These are phyloP conservation scores for Linnemannia schmuckeri DNA, from an alignment of 192 early-diverging fungal species.

Conservation along the genomic window DNA sequence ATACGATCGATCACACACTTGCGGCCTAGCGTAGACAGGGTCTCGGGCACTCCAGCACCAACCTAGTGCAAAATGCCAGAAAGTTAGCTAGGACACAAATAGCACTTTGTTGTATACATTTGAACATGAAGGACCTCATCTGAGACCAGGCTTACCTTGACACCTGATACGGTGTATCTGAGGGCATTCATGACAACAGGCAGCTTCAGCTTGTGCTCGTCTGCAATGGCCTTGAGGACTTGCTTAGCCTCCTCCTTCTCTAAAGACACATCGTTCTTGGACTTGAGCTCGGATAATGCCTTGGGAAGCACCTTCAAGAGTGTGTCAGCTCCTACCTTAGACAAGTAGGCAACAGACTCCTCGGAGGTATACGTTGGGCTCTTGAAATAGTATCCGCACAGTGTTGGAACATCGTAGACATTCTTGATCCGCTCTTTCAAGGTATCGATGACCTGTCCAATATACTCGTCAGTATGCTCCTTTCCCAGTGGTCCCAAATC, in stretches of 20 bases:
- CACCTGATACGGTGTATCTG: constrained; percentile 75
- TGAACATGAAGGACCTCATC: no score
- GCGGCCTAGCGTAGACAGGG: constrained; percentile 63
- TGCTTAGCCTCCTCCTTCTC: constrained; percentile 50
- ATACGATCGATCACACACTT: constrained; percentile 51
- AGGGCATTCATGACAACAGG: constrained; percentile 74
- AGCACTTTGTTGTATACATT: not conserved
- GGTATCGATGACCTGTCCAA: constrained; percentile 59
- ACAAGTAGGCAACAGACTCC: constrained; percentile 56
- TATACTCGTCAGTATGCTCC: constrained; percentile 55
- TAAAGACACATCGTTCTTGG: constrained; percentile 17
- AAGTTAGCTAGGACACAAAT: no score
- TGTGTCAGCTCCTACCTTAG: constrained; percentile 50
- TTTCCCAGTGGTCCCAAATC: constrained; percentile 23
- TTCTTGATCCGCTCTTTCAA: constrained; percentile 72
- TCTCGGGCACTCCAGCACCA: constrained; percentile 69
- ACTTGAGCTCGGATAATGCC: constrained; percentile 14
- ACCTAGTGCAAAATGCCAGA: constrained; percentile 29
- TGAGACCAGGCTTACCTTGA: constrained; percentile 40
- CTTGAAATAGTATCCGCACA: constrained; percentile 69
- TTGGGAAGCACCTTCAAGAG: constrained; percentile 38
- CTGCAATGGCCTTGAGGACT: constrained; percentile 50
- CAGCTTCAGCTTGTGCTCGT: constrained; percentile 53
- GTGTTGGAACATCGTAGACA: constrained; percentile 63
- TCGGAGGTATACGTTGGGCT: constrained; percentile 60